Evolutionary conservation across 306 rosid species (phyloP).

Genomic region (Morella rubra): DNA sequence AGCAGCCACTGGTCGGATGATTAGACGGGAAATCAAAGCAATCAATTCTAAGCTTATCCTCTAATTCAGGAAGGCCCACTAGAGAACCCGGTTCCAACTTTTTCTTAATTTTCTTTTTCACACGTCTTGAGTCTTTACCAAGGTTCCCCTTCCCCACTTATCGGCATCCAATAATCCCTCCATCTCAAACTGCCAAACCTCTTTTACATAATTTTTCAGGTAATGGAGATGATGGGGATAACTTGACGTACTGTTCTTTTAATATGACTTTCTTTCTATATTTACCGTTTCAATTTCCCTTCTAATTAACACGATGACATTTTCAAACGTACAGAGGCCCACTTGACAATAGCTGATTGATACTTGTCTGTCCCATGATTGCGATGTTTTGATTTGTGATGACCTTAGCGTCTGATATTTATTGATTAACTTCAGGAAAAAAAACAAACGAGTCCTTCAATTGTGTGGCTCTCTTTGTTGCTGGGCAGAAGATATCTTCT

Average conservation of each 20-base stretch:
- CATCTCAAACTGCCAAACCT: neutral
- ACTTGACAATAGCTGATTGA: slow-evolving; percentile 13
- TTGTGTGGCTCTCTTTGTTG: neutral
- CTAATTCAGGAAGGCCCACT: slow-evolving; percentile 21
- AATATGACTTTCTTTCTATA: slow-evolving; percentile 3
- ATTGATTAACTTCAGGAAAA: neutral
- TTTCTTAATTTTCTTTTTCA: neutral
- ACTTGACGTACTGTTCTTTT: too few relatives aligned
- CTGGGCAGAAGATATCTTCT: too few relatives aligned
- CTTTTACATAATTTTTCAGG: too few relatives aligned
- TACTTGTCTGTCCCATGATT: slow-evolving; percentile 13
- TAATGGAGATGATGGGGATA: too few relatives aligned
- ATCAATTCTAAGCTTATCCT: slow-evolving; percentile 38
- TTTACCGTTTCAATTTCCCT: neutral
- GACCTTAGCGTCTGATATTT: neutral
- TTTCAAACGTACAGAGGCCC: neutral
- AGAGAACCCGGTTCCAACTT: neutral
- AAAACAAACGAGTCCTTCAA: neutral
- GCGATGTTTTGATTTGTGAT: neutral
- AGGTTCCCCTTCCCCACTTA: neutral
- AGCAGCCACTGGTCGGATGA: slow-evolving; percentile 38
- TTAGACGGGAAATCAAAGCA: slow-evolving; percentile 39
- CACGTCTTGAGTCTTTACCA: neutral
- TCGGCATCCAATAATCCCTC: neutral
- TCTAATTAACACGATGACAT: too few relatives aligned